A percentile compares a stretch with the other conserved stretches of the same genome.
Conservation (phyloP, 768 basidiomycete species). For the Pholiota conissans region DNA sequence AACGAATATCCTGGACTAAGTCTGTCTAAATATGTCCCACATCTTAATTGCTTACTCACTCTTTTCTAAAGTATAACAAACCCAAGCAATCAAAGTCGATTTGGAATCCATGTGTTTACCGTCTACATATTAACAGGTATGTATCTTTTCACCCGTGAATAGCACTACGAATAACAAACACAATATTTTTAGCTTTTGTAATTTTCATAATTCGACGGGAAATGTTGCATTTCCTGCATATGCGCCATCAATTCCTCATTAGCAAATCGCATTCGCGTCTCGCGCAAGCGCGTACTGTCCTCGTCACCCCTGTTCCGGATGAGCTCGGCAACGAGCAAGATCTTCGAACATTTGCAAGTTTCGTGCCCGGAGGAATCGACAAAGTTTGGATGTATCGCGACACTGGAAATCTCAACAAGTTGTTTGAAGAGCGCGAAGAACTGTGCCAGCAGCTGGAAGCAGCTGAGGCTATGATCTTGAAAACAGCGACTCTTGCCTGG, state of each 20-base stretch:
- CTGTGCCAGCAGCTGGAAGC: constrained; percentile 55
- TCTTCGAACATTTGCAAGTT: constrained; percentile 53
- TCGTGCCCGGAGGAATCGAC: constrained; percentile 69
- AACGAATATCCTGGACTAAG: constrained; percentile 53
- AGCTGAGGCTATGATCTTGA: constrained; percentile 51
- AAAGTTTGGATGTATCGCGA: constrained; percentile 69
- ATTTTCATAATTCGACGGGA: constrained; percentile 59
- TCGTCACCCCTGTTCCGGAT: constrained; percentile 63
- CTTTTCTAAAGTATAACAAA: constrained; percentile 32
- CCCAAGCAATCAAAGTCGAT: constrained; percentile 38
- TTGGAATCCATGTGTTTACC: constrained; percentile 58
- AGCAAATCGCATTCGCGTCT: constrained; percentile 56
- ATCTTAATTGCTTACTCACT: not conserved
- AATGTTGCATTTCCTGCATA: constrained; percentile 54
- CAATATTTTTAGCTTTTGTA: constrained; percentile 48
- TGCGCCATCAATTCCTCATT: constrained; percentile 61
- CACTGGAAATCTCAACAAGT: constrained; percentile 40
- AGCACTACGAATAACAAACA: constrained; percentile 4
- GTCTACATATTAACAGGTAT: constrained; percentile 50
- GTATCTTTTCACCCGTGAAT: constrained; percentile 8
- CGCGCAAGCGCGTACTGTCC: constrained; percentile 68
- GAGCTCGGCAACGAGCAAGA: constrained; percentile 49
- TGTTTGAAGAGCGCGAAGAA: constrained; percentile 45
- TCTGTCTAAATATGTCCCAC: constrained; percentile 22
- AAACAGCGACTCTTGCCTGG: constrained; percentile 39